phyloP scores from a whole-genome alignment of 257 asterid species.

The Solanum bulbocastanum region DNA sequence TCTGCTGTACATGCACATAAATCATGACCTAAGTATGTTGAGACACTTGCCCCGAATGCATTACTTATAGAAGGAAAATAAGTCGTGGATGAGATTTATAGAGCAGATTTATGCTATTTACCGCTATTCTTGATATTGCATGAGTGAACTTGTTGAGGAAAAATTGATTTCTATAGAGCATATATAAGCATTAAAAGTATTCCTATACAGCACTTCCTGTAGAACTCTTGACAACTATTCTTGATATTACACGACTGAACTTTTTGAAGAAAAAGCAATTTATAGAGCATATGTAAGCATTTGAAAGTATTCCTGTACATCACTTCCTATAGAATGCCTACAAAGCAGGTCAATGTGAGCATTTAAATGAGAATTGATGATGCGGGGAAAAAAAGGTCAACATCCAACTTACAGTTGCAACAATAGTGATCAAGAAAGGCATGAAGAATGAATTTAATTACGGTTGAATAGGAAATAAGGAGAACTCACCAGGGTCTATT shows the following conservation, averaged over 20 bases:
- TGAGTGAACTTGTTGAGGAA: neutral
- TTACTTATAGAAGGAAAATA: neutral
- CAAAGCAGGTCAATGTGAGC: neutral
- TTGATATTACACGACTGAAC: neutral
- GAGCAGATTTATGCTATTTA: neutral
- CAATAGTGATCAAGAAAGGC: neutral
- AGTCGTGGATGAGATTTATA: neutral
- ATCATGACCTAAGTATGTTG: neutral
- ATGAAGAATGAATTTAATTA: neutral
- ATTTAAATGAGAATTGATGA: neutral
- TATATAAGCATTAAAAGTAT: neutral
- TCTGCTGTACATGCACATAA: neutral
- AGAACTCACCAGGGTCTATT: conserved; percentile 77
- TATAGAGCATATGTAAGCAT: neutral
- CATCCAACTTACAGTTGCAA: neutral
- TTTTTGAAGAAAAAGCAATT: neutral
- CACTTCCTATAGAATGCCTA: neutral
- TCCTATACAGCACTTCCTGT: neutral
- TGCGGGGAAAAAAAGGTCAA: neutral
- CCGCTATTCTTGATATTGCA: neutral
- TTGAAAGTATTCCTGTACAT: neutral
- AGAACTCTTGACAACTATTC: neutral
- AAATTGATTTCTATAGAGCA: neutral
- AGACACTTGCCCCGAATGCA: neutral
- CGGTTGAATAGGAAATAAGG: neutral